Conservation (phyloP, 1,284 basidiomycete genomes). For the Rhodotorula sp. region DNA sequence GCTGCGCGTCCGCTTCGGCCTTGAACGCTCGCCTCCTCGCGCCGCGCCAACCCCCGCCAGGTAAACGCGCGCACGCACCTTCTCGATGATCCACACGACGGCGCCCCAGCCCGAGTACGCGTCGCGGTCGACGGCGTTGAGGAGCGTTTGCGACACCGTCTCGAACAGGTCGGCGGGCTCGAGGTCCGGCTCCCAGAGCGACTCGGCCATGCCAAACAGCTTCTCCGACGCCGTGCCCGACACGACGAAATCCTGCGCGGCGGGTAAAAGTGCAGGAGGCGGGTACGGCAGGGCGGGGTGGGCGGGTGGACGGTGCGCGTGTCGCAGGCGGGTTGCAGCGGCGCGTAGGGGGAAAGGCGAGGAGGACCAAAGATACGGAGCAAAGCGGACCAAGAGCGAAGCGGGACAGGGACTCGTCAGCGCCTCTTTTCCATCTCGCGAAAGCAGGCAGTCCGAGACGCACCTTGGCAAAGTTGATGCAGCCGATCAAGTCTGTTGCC, state of each 20-base stretch:
- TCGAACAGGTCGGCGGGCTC: slow-evolving; percentile 97
- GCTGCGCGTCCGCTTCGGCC: background rate
- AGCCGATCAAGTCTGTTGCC: slow-evolving; percentile 93
- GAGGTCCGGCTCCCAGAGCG: slow-evolving; percentile 96
- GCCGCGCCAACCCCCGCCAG: too few species aligned
- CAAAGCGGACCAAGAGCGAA: too few species aligned
- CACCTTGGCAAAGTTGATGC: slow-evolving; percentile 81
- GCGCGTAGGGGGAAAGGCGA: background rate
- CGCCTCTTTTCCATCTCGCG: too few species aligned
- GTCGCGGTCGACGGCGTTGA: slow-evolving; percentile 95
- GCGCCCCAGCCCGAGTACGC: slow-evolving; percentile 97
- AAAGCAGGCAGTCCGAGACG: slow-evolving; percentile 22
- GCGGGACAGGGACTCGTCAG: too few species aligned
- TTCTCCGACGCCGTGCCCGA: slow-evolving; percentile 91
- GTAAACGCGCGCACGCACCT: slow-evolving; percentile 53
- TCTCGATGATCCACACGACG: slow-evolving; percentile 90
- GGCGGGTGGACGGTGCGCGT: too few species aligned
- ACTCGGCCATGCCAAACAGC: slow-evolving; percentile 96
- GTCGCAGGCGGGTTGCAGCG: background rate
- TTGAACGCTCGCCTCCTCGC: background rate
- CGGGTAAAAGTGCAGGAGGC: background rate
- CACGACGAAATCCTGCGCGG: slow-evolving; percentile 81
- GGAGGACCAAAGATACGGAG: background rate
- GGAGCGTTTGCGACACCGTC: slow-evolving; percentile 92
- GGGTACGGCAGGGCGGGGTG: background rate